These are phyloP conservation scores for Flaveria bidentis DNA, from an alignment of 129 eudicot species.

Conservation along the genomic window DNA sequence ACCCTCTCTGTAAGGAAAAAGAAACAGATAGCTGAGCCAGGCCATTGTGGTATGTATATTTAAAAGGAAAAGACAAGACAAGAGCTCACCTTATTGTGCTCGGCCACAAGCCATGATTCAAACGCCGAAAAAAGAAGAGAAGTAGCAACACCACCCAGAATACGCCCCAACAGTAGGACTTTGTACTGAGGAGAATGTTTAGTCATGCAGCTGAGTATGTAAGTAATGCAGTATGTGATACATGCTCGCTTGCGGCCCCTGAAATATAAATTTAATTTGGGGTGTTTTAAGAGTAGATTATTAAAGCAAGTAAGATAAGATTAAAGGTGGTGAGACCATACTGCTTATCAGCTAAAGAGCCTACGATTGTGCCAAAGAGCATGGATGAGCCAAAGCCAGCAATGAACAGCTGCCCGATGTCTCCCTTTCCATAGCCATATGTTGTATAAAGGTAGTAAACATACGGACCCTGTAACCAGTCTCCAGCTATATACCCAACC, in stretches of 20 bases:
- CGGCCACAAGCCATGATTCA: slow-evolving; percentile 99
- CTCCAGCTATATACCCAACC: slow-evolving; percentile 53
- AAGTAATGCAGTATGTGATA: slow-evolving; percentile 92
- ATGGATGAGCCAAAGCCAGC: slow-evolving; percentile 99
- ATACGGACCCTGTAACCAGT: slow-evolving; percentile 81
- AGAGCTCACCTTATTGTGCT: slow-evolving; percentile 84
- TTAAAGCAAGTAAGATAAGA: slow-evolving; percentile 11
- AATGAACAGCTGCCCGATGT: slow-evolving; percentile 97
- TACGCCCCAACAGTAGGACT: slow-evolving; percentile 87
- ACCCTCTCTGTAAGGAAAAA: slow-evolving; percentile 67
- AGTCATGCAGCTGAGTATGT: slow-evolving; percentile 94
- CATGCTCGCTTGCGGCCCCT: slow-evolving; percentile 97
- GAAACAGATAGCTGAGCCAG: no score
- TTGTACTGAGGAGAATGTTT: slow-evolving; percentile 95
- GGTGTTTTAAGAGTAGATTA: not conserved
- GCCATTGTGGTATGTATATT: no score
- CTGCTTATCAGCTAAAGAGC: slow-evolving; percentile 98
- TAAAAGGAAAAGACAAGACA: no score
- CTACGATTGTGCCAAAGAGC: slow-evolving; percentile 98
- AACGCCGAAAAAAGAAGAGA: slow-evolving; percentile 92
- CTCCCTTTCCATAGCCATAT: slow-evolving; percentile 70
- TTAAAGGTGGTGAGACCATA: slow-evolving; percentile 23
- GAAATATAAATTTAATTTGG: not conserved
- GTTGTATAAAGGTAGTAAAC: slow-evolving; percentile 74
- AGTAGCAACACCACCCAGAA: slow-evolving; percentile 95